Conservation (phyloP, 176 grass and related monocot species). For the Hyparrhenia diplandra region DNA sequence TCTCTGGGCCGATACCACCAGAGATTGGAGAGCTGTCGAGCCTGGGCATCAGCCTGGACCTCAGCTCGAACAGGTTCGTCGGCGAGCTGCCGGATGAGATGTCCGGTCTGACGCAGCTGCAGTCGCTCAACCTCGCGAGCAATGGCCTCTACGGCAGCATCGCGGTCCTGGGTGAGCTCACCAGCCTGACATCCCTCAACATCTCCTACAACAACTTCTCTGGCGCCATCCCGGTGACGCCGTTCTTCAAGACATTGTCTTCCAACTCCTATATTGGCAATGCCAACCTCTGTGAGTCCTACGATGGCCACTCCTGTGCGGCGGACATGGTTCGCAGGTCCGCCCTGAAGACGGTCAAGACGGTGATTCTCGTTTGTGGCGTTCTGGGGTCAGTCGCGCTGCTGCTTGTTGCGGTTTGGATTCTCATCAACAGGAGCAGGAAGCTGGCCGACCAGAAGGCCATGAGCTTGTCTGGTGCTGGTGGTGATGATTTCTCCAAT, state of each 20-base stretch:
- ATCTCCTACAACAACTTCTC: slow-evolving; percentile 98
- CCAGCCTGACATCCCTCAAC: slow-evolving; percentile 82
- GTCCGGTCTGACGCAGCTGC: slow-evolving; percentile 68
- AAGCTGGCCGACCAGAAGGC: slow-evolving; percentile 35
- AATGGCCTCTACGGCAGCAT: slow-evolving; percentile 73
- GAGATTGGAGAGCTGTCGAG: slow-evolving; percentile 65
- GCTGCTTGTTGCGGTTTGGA: slow-evolving; percentile 52
- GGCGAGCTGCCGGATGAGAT: slow-evolving; percentile 78
- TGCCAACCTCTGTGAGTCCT: slow-evolving; percentile 67
- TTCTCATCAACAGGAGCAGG: slow-evolving; percentile 63
- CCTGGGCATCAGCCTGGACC: slow-evolving; percentile 77
- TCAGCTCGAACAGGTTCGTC: slow-evolving; percentile 76
- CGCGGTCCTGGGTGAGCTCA: slow-evolving; percentile 57
- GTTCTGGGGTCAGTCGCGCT: slow-evolving; percentile 48
- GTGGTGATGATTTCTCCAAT: slow-evolving; percentile 78
- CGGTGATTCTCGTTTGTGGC: slow-evolving; percentile 53
- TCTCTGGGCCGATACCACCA: slow-evolving; percentile 55
- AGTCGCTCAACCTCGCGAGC: slow-evolving; percentile 72
- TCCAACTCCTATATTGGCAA: slow-evolving; percentile 62
- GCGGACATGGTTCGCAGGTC: slow-evolving; percentile 64
- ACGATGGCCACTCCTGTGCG: slow-evolving; percentile 63
- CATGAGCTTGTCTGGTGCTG: slow-evolving; percentile 30
- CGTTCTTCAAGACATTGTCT: slow-evolving; percentile 77
- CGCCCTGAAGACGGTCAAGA: slow-evolving; percentile 58
- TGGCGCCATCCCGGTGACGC: slow-evolving; percentile 74